phyloP scores from a whole-genome alignment of 352 stramenopile genomes.

The Phytopythium chamaehyphon region DNA sequence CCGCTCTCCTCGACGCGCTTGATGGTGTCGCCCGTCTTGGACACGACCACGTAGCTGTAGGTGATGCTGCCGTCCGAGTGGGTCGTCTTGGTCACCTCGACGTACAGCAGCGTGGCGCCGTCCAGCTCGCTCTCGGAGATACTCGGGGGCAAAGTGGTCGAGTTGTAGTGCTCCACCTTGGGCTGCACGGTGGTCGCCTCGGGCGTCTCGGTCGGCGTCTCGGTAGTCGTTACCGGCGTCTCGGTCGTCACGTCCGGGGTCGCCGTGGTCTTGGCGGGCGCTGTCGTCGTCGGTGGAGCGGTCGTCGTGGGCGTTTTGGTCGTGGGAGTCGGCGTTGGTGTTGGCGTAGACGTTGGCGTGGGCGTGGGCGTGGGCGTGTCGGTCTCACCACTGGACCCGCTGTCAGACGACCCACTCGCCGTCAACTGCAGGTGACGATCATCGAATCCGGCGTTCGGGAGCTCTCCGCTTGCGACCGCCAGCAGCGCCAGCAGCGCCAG shows the following conservation, averaged over 20 bases:
- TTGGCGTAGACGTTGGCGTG: conserved; percentile 1
- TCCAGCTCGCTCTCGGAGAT: conserved; percentile 27
- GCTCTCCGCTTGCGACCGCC: too few species aligned
- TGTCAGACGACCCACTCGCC: too few species aligned
- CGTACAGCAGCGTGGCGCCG: conserved; percentile 26
- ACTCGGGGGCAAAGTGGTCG: conserved; percentile 29
- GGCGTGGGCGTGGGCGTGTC: background rate
- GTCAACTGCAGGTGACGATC: too few species aligned
- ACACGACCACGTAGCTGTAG: conserved; percentile 40
- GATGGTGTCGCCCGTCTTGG: conserved; percentile 7
- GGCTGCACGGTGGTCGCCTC: conserved; percentile 5
- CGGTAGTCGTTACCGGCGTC: conserved; percentile 2
- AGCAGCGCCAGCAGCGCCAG: too few species aligned
- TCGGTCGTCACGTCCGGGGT: background rate
- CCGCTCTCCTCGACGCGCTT: background rate
- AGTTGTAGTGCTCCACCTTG: conserved; percentile 29
- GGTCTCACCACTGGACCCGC: too few species aligned
- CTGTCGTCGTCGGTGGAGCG: conserved; percentile 4
- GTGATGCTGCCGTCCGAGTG: conserved; percentile 19
- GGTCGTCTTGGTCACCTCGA: conserved; percentile 32
- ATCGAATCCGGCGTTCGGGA: too few species aligned
- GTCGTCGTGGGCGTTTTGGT: conserved; percentile 3
- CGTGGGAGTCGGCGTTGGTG: conserved; percentile 1
- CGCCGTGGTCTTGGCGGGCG: background rate
- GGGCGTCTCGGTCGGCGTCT: conserved; percentile 3